Base-by-base conservation (phyloP, 2,329 filamentous ascomycete genomes). In the Colletotrichum spinosum region DNA sequence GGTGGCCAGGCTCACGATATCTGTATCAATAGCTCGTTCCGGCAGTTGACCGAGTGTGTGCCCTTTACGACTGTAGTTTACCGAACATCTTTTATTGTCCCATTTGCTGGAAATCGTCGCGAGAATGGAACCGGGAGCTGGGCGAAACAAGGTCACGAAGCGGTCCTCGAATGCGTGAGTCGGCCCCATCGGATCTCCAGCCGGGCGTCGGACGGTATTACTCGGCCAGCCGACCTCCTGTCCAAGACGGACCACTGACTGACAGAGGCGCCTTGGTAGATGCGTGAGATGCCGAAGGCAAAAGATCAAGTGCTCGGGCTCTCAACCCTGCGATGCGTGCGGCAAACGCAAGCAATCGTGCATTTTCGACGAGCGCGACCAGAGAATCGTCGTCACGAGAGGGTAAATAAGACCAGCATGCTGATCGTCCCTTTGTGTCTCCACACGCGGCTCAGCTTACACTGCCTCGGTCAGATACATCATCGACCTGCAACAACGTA, bases 321-420 rank as follows among this genome's bases (percentile, higher is more conserved):
- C 77, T 4, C 74, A 76, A 33, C 81, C 81, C 1, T 83, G 81
- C 60, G 76, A 79, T 51, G 75, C 74, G n/a, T 83, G 81, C 69
- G 77, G 71, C 46, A 81, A 80, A 66, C 75, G 80, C 25, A 78
- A 77, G n/a, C 70, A 80, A 15, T 66, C 73, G 1, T 82, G 81
- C 58, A 72, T 74, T 6, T 82, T 82, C 55, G 79, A 83, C 62
- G 79, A 82, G 44, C 75, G 77, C n/a, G 79, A 82, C 42, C 79
- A 83, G 54, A 84, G 84, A 67, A 75, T 85, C 12, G 70, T 84
- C 4, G 82, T 85, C 4, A 83, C 82, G 12, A 75, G 76, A 72
- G 80, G 79, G 81, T 83, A 68, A 58, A 72, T 42, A 17, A 12
- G 2, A 12, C 42, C 42, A 17, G 2, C 17, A 17, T 17, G 17